Evolutionary conservation across 1,284 basidiomycete species (phyloP), one percentile per base, ranked within the genome.

Genomic region (Kalmanozyma brasiliensis): DNA sequence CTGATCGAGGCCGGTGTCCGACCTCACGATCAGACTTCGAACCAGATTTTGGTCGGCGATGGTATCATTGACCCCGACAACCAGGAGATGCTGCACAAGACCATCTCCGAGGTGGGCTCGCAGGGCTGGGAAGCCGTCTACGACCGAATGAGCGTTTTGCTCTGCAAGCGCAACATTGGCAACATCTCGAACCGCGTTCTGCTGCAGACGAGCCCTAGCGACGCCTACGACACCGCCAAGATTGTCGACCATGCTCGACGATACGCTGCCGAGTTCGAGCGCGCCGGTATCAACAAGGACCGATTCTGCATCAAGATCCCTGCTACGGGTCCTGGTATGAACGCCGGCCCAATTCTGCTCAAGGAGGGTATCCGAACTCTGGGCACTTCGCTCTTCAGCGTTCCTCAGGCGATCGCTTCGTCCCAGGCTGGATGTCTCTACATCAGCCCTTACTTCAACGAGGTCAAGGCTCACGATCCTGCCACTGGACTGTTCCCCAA

Each of bases 381-480:
- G 30, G 80, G 79, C 33, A 82, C 79, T 14, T 61, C 75, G 13
- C 58, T 82, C 24, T 82, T 82, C 67, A 66, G 63, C 30, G 57
- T 82, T 8, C 64, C 71, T 47, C 80, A 81, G 44, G 80, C 80
- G 17, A 70, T 81, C 43, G 79, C 78, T 16, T 74, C 76, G 20
- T 56, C 59, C 41, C 80, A 81, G 52, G 78, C 76, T 19, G 67
- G 60, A n/a, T 78, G 77, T 69, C 64, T 74, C 36, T 75, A 59
- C 52, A 78, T 82, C 61, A 64, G 59, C 32, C 78, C 78, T 14
- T 82, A 82, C 72, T 81, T 72, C 60, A 82, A 82, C 55, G 64
- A 68, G 36, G 53, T 69, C 33, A 57, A 61, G 30, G 64, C 65
- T 17, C 65, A 69, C 44, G 63, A 49, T 20, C 52, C 52, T 38